Percentiles rank a stretch among this genome's conserved stretches.
phyloP scores from a whole-genome alignment of 2,329 filamentous ascomycete species.

The Clarireedia homoeocarpa region DNA sequence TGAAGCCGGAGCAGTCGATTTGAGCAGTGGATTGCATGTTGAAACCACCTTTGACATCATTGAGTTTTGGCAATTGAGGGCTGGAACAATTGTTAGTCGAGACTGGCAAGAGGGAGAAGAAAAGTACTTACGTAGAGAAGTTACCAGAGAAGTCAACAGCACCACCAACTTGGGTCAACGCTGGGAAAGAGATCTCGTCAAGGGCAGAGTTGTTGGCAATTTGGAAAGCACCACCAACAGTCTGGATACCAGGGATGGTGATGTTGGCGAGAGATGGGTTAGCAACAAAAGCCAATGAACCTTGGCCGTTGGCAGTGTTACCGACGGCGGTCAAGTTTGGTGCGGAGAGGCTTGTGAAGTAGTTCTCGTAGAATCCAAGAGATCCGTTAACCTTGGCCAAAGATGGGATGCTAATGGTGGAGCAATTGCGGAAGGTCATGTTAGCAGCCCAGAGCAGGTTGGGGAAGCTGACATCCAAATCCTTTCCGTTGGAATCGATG shows the following conservation, averaged over 20 bases:
- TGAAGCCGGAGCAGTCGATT: conserved; percentile 25
- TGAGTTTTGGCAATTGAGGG: conserved; percentile 58
- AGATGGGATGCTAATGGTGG: conserved; percentile 63
- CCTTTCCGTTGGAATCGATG: conserved; percentile 72
- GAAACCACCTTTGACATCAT: conserved; percentile 64
- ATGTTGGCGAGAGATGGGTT: conserved; percentile 63
- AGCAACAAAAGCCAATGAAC: conserved; percentile 54
- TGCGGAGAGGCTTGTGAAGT: conserved; percentile 51
- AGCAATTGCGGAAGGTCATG: conserved; percentile 76
- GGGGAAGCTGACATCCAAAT: conserved; percentile 64
- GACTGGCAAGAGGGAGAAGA: background rate
- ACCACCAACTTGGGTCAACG: conserved; percentile 63
- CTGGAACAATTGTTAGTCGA: conserved; percentile 38
- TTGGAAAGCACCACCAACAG: conserved; percentile 70
- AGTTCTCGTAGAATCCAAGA: conserved; percentile 76
- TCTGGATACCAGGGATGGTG: conserved; percentile 60
- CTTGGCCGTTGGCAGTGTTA: conserved; percentile 27
- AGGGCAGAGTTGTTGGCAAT: conserved; percentile 87
- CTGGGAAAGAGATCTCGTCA: conserved; percentile 56
- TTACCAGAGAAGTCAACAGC: conserved; percentile 79
- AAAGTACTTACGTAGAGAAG: conserved; percentile 65
- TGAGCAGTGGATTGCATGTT: conserved; percentile 39
- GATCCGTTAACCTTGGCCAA: conserved; percentile 68
- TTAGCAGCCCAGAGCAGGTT: conserved; percentile 72
- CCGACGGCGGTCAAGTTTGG: conserved; percentile 65